Conservation (phyloP, 345 rosid species). For the Lumnitzera racemosa region DNA sequence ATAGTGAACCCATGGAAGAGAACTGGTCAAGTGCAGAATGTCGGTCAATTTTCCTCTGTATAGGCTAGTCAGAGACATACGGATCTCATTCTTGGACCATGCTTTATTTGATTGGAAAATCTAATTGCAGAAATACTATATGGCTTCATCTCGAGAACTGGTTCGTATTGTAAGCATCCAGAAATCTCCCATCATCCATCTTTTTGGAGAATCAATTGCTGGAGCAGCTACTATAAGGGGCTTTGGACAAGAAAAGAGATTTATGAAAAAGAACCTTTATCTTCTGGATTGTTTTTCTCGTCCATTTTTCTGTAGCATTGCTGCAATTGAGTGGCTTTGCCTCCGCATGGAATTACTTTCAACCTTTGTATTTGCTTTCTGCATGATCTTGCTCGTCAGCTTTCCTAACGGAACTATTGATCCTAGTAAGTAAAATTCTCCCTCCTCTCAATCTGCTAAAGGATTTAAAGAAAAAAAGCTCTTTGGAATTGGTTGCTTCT, state of each 20-base stretch:
- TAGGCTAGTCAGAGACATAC: too few relatives aligned
- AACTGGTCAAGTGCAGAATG: too few relatives aligned
- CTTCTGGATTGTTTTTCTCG: slow-evolving; percentile 99
- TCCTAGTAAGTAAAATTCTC: slow-evolving; percentile 64
- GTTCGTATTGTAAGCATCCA: slow-evolving; percentile 99
- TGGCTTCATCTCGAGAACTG: slow-evolving; percentile 98
- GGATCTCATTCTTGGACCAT: too few relatives aligned
- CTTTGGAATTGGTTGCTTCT: too few relatives aligned
- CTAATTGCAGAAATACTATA: slow-evolving; percentile 87
- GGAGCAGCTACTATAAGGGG: slow-evolving; percentile 99
- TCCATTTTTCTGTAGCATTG: slow-evolving; percentile 95
- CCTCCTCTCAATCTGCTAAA: too few relatives aligned
- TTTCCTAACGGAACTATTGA: slow-evolving; percentile 93
- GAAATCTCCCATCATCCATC: slow-evolving; percentile 93
- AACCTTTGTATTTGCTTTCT: slow-evolving; percentile 91
- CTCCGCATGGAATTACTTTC: slow-evolving; percentile 97
- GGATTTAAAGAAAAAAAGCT: too few relatives aligned
- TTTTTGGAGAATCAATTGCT: slow-evolving; percentile 97
- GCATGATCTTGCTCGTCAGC: slow-evolving; percentile 97
- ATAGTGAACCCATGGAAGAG: too few relatives aligned
- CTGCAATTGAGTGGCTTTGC: slow-evolving; percentile 99
- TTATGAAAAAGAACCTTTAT: slow-evolving; percentile 93
- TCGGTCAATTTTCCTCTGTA: too few relatives aligned
- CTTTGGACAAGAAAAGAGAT: slow-evolving; percentile 93
- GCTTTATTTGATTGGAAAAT: too few relatives aligned